Percentiles rank a stretch among this genome's conserved stretches.
Conservation (phyloP, 2,329 filamentous ascomycete species). For the Phyllosticta citribraziliensis region DNA sequence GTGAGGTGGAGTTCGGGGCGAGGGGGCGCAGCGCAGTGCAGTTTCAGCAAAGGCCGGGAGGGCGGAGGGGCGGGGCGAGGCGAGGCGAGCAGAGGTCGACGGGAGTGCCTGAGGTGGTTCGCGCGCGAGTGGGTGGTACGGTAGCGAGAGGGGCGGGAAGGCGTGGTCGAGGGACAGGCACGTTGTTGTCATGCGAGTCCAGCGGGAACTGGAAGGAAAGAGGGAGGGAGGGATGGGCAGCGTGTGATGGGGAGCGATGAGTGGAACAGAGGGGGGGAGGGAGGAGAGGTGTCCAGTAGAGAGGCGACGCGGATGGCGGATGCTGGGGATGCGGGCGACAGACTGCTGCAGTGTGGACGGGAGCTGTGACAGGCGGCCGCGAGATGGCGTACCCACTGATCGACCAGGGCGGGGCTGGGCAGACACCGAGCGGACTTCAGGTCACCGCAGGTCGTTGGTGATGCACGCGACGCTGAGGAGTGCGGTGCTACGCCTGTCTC, state of each 20-base stretch:
- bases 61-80: slow-evolving; percentile 2
- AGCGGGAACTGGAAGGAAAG: neutral
- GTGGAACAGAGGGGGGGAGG: neutral
- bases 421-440: too few species aligned
- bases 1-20: neutral
- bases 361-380: neutral
- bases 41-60: neutral
- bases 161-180: neutral
- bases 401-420: neutral
- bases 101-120: too few species aligned
- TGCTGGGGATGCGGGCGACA: slow-evolving; percentile 6
- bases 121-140: too few species aligned
- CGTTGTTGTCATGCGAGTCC: neutral
- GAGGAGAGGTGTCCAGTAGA: slow-evolving; percentile 1
- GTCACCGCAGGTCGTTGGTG: too few species aligned
- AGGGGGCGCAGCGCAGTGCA: neutral
- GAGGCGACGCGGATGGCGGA: slow-evolving; percentile 6
- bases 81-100: neutral
- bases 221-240: neutral
- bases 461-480: too few species aligned
- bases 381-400: slow-evolving; percentile 10
- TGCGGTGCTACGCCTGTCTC: neutral
- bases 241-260: too few species aligned
- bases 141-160: neutral
- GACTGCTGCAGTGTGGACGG: too few species aligned